Conservation (phyloP, 116 monocot species). For the Zostera marina region DNA sequence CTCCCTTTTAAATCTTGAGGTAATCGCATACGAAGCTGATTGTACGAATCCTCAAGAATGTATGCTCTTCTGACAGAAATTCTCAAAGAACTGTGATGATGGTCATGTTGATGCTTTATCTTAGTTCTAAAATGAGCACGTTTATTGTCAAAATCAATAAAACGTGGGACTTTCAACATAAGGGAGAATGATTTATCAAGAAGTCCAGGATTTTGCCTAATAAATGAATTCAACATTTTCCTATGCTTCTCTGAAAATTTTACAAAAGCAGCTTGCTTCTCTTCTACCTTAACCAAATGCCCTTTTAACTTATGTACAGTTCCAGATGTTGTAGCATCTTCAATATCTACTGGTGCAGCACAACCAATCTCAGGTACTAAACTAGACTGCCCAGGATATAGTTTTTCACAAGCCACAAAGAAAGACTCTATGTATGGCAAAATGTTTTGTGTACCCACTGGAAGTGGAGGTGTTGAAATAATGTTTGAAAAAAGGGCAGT, state of each 20-base stretch:
- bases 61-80: slow-evolving; percentile 92
- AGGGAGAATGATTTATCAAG: slow-evolving; percentile 97
- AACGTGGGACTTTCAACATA: slow-evolving; percentile 90
- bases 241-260: slow-evolving; percentile 90
- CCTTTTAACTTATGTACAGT: slow-evolving; percentile 29
- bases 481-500: neutral
- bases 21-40: slow-evolving; percentile 85
- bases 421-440: slow-evolving; percentile 98
- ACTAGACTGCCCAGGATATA: slow-evolving; percentile 46
- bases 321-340: slow-evolving; percentile 34
- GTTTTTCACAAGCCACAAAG: slow-evolving; percentile 92
- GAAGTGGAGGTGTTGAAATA: slow-evolving; percentile 41
- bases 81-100: slow-evolving; percentile 90
- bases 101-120: slow-evolving; percentile 98
- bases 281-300: slow-evolving; percentile 29
- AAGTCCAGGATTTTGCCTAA: slow-evolving; percentile 89
- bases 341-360: slow-evolving; percentile 32
- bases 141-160: slow-evolving; percentile 98
- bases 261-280: slow-evolving; percentile 63
- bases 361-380: slow-evolving; percentile 34
- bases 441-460: slow-evolving; percentile 85
- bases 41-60: slow-evolving; percentile 95
- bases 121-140: slow-evolving; percentile 87
- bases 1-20: slow-evolving; percentile 88
- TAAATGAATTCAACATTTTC: slow-evolving; percentile 80